Conservation (phyloP, 768 basidiomycete species). For the Pisolithus microcarpus region DNA sequence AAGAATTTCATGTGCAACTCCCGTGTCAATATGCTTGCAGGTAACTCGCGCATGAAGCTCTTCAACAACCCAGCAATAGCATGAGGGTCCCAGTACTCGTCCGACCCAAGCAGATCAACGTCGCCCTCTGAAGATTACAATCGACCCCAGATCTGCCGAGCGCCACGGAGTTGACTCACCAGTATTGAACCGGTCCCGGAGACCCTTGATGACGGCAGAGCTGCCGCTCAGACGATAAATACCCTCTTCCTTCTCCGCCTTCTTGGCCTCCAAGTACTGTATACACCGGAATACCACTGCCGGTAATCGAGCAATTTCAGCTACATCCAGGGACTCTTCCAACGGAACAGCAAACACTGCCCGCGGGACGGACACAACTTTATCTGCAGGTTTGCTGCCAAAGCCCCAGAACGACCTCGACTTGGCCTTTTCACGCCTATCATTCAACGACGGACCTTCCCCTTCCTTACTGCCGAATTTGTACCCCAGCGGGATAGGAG, state of each 20-base stretch:
- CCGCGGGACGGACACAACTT: constrained; percentile 41
- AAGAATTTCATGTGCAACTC: constrained; percentile 90
- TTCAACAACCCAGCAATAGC: constrained; percentile 95
- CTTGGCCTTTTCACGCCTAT: constrained; percentile 87
- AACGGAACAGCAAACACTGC: constrained; percentile 87
- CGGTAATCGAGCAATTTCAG: constrained; percentile 84
- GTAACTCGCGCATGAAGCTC: constrained; percentile 87
- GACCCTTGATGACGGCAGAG: constrained; percentile 87
- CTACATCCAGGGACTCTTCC: constrained; percentile 81
- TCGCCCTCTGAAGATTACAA: constrained; percentile 75
- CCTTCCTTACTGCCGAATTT: constrained; percentile 81
- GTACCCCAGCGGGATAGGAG: constrained; percentile 80
- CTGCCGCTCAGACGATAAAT: constrained; percentile 95
- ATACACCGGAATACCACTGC: constrained; percentile 94
- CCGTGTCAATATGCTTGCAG: constrained; percentile 85
- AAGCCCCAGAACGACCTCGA: constrained; percentile 93
- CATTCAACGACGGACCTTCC: constrained; percentile 38
- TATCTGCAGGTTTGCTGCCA: constrained; percentile 50
- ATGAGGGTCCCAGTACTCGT: constrained; percentile 96
- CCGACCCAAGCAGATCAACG: constrained; percentile 76
- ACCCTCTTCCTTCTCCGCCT: constrained; percentile 94
- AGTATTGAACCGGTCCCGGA: constrained; percentile 88
- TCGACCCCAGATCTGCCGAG: no score
- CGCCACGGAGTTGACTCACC: constrained; percentile 41
- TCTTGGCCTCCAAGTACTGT: constrained; percentile 88